Conservation (phyloP, 306 rosid species). For the Cucumis melo region DNA sequence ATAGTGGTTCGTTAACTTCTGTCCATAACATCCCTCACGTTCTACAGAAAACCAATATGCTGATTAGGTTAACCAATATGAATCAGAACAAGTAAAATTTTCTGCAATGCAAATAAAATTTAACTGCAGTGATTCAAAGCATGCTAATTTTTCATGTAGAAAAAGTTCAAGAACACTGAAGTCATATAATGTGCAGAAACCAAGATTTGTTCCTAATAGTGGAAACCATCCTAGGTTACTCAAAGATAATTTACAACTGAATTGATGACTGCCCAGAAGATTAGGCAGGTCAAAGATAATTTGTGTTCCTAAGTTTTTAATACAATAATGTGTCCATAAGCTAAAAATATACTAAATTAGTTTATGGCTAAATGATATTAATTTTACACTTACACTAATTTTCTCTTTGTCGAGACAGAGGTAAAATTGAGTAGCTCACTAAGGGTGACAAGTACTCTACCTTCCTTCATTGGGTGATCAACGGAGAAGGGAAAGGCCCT, state of each 20-base stretch:
- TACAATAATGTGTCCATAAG: too few species aligned
- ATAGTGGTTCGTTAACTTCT: conserved; percentile 19
- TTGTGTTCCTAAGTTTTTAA: too few species aligned
- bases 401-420: not conserved
- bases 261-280: not conserved
- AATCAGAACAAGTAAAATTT: not conserved
- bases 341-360: too few species aligned
- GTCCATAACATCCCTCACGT: conserved; percentile 41
- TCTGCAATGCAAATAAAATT: not conserved
- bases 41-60: conserved; percentile 24
- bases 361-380: too few species aligned
- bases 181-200: not conserved
- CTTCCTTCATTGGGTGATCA: not conserved
- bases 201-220: not conserved
- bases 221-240: not conserved
- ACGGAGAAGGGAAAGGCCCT: not conserved
- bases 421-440: not conserved
- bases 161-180: not conserved
- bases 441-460: not conserved
- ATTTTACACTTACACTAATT: not conserved
- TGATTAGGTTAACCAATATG: not conserved
- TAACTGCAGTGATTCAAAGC: not conserved
- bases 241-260: not conserved
- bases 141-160: not conserved
- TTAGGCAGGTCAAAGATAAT: not conserved